Conservation (phyloP, 2,329 filamentous ascomycete genomes). For the Coniochaeta ligniaria region DNA sequence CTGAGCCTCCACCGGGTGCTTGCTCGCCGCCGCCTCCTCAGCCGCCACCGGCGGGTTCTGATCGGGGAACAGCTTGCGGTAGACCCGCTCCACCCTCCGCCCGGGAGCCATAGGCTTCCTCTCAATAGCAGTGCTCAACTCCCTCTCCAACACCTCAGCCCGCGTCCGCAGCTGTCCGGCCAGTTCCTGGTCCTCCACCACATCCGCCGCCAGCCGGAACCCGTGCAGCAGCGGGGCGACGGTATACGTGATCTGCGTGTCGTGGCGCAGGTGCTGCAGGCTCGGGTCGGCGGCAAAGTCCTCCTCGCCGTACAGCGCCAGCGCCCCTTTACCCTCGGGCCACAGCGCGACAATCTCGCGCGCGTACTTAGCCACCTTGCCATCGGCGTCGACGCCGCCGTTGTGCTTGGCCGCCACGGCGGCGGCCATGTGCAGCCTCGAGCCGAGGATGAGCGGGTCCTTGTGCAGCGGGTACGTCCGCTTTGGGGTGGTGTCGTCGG, state of each 20-base stretch:
- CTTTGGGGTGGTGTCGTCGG: conserved; percentile 7
- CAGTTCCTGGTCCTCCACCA: conserved; percentile 27
- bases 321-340: conserved; percentile 29
- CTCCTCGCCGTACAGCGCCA: conserved; percentile 27
- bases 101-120: conserved; percentile 7
- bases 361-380: conserved; percentile 29
- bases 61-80: conserved; percentile 21
- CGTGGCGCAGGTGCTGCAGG: conserved; percentile 16
- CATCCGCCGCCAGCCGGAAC: conserved; percentile 34
- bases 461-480: conserved; percentile 22
- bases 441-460: conserved; percentile 35
- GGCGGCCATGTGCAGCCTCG: conserved; percentile 35
- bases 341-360: conserved; percentile 29
- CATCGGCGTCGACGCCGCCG: conserved; percentile 20
- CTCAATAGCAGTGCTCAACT: conserved; percentile 16
- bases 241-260: conserved; percentile 27
- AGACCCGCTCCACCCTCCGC: conserved; percentile 16
- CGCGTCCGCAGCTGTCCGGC: conserved; percentile 30
- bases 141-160: conserved; percentile 19
- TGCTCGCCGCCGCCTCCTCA: not conserved
- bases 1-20: not conserved
- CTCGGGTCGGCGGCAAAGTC: conserved; percentile 27
- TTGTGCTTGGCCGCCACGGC: conserved; percentile 26
- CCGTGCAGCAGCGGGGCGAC: conserved; percentile 33
- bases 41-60: not conserved